Conservation (phyloP, 305 asterid species). For the Fraxinus baroniana region DNA sequence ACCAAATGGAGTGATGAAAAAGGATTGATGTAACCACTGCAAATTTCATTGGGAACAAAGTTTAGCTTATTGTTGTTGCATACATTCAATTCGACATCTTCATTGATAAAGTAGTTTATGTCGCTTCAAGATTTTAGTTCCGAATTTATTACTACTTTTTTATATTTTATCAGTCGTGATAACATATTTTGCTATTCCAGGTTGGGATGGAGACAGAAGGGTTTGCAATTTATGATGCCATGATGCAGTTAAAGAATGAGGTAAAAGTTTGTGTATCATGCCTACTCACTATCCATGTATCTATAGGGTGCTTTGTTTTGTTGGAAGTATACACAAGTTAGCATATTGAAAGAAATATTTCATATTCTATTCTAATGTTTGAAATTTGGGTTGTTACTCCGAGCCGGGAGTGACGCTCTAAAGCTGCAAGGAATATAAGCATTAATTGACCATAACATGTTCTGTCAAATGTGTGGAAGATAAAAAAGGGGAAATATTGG, state of each 20-base stretch:
- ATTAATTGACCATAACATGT: background rate
- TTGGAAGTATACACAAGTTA: background rate
- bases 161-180: background rate
- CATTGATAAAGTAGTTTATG: background rate
- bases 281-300: conserved; percentile 6
- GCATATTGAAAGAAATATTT: conserved; percentile 12
- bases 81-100: background rate
- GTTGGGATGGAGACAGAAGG: conserved; percentile 88
- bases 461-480: background rate
- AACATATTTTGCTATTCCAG: conserved; percentile 32
- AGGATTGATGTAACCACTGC: background rate
- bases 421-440: background rate
- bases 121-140: background rate
- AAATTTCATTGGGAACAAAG: background rate
- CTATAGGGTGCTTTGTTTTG: conserved; percentile 8
- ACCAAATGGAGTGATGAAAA: background rate
- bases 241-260: conserved; percentile 89
- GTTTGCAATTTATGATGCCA: conserved; percentile 85
- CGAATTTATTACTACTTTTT: background rate
- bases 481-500: background rate
- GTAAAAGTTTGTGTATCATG: conserved; percentile 37
- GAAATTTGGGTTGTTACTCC: background rate
- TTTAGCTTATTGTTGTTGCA: background rate
- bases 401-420: background rate
- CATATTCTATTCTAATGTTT: background rate